These are phyloP conservation scores for Telfairia occidentalis DNA, from an alignment of 331 rosid genomes.

Conservation along the genomic window DNA sequence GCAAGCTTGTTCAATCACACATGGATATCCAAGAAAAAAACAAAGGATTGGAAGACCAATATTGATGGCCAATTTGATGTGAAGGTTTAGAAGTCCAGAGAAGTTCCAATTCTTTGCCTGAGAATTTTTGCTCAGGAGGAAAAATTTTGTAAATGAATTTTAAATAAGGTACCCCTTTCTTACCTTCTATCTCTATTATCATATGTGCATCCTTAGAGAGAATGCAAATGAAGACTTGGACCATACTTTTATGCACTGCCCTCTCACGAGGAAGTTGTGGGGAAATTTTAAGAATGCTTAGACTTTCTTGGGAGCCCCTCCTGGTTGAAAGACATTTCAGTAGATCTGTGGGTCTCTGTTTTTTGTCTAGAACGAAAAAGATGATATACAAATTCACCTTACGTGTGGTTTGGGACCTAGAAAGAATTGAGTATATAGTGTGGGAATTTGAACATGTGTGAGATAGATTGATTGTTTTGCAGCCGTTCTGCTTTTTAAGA, in stretches of 20 bases:
- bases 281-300: background rate
- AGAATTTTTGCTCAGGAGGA: background rate
- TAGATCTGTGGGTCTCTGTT: background rate
- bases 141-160: background rate
- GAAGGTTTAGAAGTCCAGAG: background rate
- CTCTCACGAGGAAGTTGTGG: background rate
- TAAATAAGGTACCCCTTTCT: background rate
- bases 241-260: background rate
- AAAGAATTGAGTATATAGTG: background rate
- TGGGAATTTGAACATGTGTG: background rate
- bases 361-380: background rate
- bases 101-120: background rate
- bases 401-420: background rate
- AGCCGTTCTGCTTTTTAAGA: background rate
- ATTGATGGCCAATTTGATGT: background rate
- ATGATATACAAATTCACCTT: background rate
- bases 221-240: background rate
- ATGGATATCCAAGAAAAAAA: no score
- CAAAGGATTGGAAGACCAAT: background rate
- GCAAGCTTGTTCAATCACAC: no score
- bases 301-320: background rate
- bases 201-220: background rate
- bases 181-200: background rate
- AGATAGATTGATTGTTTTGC: background rate
- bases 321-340: background rate